These are phyloP conservation scores for Fulvia fulva DNA, from an alignment of 2,329 filamentous ascomycete genomes.

Conservation along the genomic window DNA sequence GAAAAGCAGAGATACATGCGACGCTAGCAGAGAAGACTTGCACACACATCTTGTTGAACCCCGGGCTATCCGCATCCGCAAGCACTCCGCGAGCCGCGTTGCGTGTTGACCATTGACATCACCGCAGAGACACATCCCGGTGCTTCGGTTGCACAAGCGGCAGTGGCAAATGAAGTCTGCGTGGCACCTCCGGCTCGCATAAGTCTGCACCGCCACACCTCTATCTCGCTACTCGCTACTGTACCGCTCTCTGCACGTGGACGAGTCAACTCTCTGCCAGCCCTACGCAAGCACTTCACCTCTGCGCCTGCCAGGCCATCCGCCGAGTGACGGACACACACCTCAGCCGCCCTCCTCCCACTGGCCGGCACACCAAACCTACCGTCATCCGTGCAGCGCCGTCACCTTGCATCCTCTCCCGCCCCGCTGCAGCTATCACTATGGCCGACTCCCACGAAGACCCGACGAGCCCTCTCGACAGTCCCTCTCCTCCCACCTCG, in stretches of 20 bases:
- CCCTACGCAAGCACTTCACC: not conserved
- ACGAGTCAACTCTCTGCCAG: not conserved
- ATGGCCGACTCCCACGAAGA: conserved; percentile 17
- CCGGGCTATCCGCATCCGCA: not conserved
- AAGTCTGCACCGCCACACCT: not conserved
- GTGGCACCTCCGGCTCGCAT: not conserved
- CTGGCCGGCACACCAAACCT: not conserved
- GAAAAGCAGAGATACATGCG: too few relatives aligned
- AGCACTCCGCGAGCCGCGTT: not conserved
- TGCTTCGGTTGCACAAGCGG: not conserved
- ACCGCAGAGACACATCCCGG: too few relatives aligned
- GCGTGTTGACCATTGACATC: not conserved
- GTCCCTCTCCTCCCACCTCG: conserved; percentile 28
- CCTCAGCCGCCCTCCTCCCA: not conserved
- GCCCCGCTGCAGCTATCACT: not conserved
- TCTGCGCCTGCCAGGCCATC: not conserved
- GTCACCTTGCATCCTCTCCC: not conserved
- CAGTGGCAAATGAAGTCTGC: not conserved
- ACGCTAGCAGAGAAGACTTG: too few relatives aligned
- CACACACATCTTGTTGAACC: not conserved
- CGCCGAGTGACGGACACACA: not conserved
- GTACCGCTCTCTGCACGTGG: not conserved
- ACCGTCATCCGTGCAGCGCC: not conserved
- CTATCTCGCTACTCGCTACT: not conserved
- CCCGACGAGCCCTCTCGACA: conserved; percentile 15